Evolutionary conservation across 2,329 filamentous ascomycete genomes (phyloP), one percentile per base, ranked within the genome.

Genomic region (Epicoccum sorghinum): DNA sequence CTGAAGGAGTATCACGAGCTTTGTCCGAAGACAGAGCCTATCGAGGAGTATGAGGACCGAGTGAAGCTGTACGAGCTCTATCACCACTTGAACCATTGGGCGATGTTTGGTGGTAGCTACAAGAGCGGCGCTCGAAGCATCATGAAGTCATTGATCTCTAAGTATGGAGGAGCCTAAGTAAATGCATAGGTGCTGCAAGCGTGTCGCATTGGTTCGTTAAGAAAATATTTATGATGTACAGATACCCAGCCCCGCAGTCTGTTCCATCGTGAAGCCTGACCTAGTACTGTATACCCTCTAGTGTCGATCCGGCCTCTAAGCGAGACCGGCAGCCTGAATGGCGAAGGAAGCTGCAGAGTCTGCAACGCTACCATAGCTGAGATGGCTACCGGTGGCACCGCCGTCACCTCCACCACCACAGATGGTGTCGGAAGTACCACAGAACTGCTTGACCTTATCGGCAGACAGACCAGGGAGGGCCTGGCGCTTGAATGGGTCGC

Each of bases 31-130:
- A 87, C 89, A 7, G 90, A 96, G 71, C 93, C 93, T 0, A 82
- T 80, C 9, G 85, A 83, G 9, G 93, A 98, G 78, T 96, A 90
- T 79, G 86, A 89, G n/a, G 93, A 97, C 74, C 82, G 93, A 14
- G 77, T 96, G 25, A 77, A 78, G 62, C 75, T 98, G 57, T 97
- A 98, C 75, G 90, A 96, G 73, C 70, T 96, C 83, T 92, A 96
- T 73, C 93, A 97, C 72, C 89, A 96, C 69, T 77, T 97, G 23
- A 97, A 97, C 60, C 93, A 97, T 64, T 88, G 87, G 78, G 87
- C 89, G 1, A 81, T 96, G 41, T 97, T 96, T 72, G 91, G 91
- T 0, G 88, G 88, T 1, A 83, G 88, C 0, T 97, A 97, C 71
- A 84, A 85, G 35, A 81, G 82, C 36, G 88, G 91, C 4, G 91